phyloP scores from a whole-genome alignment of 2,329 filamentous ascomycete species.

The Didymella sp. region DNA sequence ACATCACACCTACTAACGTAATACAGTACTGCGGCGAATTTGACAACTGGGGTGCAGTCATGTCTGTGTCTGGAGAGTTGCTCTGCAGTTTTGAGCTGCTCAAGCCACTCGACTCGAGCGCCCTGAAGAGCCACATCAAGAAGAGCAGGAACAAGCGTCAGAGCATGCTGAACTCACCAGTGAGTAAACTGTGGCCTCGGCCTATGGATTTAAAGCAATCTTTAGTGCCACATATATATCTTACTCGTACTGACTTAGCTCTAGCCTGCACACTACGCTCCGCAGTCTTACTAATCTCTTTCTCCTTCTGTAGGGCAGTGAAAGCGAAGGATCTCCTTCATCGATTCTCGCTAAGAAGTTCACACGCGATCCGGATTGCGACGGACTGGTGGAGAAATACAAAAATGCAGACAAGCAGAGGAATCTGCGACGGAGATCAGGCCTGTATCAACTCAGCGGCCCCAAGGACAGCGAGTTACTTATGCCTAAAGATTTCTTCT shows the following conservation, averaged over 20 bases:
- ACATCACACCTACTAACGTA: conserved; percentile 24
- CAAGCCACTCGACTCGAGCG: conserved; percentile 94
- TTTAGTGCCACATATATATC: conserved; percentile 38
- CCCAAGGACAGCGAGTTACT: background rate
- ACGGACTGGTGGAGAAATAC: conserved; percentile 11
- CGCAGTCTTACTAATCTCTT: conserved; percentile 57
- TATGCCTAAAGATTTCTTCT: background rate
- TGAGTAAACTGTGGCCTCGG: conserved; percentile 60
- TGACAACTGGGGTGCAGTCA: conserved; percentile 98
- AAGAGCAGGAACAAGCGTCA: conserved; percentile 94
- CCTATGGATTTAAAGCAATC: conserved; percentile 17
- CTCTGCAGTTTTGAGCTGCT: conserved; percentile 97
- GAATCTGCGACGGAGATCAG: conserved; percentile 9
- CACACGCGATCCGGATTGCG: background rate
- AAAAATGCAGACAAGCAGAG: conserved; percentile 14
- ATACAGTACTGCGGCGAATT: conserved; percentile 94
- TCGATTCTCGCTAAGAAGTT: conserved; percentile 21
- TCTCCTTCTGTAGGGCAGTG: conserved; percentile 30
- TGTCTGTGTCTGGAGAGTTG: conserved; percentile 93
- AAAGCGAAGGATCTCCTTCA: conserved; percentile 23
- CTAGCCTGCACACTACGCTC: conserved; percentile 59
- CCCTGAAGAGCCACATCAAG: conserved; percentile 98
- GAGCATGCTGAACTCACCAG: conserved; percentile 94
- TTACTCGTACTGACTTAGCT: conserved; percentile 41
- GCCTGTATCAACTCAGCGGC: conserved; percentile 5